phyloP scores from a whole-genome alignment of 2,329 filamentous ascomycete species.

The Fusarium palustre region DNA sequence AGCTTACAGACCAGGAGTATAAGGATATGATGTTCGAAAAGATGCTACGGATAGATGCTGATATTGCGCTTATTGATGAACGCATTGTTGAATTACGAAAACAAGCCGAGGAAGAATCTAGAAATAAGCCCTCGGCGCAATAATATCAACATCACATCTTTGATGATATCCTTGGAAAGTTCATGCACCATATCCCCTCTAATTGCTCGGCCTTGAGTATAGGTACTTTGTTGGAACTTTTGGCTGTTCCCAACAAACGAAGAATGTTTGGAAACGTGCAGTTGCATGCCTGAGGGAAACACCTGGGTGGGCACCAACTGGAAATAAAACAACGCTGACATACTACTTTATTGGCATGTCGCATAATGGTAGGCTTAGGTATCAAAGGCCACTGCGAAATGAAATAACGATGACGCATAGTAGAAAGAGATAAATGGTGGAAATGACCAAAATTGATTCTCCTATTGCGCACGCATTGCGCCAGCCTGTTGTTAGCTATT shows the following conservation, averaged over 20 bases:
- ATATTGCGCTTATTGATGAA: slow-evolving; percentile 83
- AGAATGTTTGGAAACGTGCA: background rate
- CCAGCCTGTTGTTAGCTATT: background rate
- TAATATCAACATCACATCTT: background rate
- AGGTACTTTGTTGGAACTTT: background rate
- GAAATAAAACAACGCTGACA: slow-evolving; percentile 11
- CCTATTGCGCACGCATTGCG: background rate
- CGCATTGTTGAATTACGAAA: slow-evolving; percentile 65
- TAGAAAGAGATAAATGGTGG: slow-evolving; percentile 2
- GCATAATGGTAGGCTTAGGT: background rate
- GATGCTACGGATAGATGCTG: slow-evolving; percentile 76
- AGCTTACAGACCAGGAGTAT: slow-evolving; percentile 79
- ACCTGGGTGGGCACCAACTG: background rate
- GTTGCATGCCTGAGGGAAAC: background rate
- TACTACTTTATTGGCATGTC: background rate
- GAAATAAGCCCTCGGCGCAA: slow-evolving; percentile 18
- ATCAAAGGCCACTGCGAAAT: slow-evolving; percentile 31
- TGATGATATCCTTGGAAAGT: background rate
- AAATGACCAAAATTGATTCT: slow-evolving; percentile 10
- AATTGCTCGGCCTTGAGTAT: background rate
- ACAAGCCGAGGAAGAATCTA: slow-evolving; percentile 21
- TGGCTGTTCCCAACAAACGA: background rate
- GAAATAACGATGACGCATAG: slow-evolving; percentile 40
- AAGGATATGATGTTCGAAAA: slow-evolving; percentile 76
- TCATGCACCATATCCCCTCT: no score